Conservation (phyloP, 2,329 filamentous ascomycete species). For the Rutstroemia sp. region DNA sequence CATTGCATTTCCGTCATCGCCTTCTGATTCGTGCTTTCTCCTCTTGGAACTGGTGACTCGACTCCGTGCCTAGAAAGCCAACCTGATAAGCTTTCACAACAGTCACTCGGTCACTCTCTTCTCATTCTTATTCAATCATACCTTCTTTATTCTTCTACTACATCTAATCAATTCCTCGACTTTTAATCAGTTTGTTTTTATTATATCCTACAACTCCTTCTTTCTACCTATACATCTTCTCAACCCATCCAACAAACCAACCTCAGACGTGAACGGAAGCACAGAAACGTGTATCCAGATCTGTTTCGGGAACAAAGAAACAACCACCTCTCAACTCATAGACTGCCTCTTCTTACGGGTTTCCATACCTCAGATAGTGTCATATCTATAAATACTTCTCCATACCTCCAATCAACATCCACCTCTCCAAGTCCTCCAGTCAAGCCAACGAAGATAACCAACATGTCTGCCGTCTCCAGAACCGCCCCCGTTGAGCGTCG, state of each 20-base stretch:
- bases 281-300: neutral
- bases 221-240: neutral
- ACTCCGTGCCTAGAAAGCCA: neutral
- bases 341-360: neutral
- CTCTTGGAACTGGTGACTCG: neutral
- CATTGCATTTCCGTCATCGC: no score
- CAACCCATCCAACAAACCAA: neutral
- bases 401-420: neutral
- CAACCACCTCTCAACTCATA: neutral
- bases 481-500: slow-evolving; percentile 23
- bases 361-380: neutral
- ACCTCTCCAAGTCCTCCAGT: neutral
- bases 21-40: neutral
- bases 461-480: slow-evolving; percentile 23
- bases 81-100: neutral
- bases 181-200: neutral
- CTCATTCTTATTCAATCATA: no score
- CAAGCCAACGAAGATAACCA: neutral
- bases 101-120: neutral
- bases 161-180: no score
- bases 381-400: neutral
- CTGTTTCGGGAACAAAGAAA: slow-evolving; percentile 9
- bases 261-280: neutral
- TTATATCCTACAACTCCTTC: neutral
- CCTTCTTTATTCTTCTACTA: no score